phyloP scores from a whole-genome alignment of 768 basidiomycete genomes.

The Tulasnella sp. region DNA sequence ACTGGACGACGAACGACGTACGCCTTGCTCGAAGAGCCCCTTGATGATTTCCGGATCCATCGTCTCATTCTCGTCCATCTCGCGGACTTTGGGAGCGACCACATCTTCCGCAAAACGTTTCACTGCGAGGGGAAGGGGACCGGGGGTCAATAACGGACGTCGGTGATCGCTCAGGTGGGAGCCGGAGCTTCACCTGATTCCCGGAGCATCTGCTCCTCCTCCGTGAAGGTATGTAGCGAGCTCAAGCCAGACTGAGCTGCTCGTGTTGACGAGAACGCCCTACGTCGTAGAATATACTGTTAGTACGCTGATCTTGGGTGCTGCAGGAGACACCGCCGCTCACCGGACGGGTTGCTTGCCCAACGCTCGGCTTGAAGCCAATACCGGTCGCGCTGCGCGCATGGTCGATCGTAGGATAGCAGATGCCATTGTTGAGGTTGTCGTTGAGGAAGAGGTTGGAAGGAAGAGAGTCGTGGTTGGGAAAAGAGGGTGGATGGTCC shows the following conservation, averaged over 20 bases:
- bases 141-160: conserved; percentile 1
- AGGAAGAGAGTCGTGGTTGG: not conserved
- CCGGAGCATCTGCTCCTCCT: conserved; percentile 89
- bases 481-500: not conserved
- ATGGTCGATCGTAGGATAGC: conserved; percentile 1
- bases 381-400: not conserved
- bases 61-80: conserved; percentile 95
- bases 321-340: not conserved
- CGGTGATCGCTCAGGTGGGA: not conserved
- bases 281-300: not conserved
- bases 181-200: conserved; percentile 53
- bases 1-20: conserved; percentile 30
- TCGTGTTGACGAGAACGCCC: conserved; percentile 11
- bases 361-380: not conserved
- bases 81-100: conserved; percentile 79
- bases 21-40: conserved; percentile 90
- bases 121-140: conserved; percentile 34
- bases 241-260: conserved; percentile 2
- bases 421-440: not conserved
- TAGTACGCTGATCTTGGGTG: not conserved
- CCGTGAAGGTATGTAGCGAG: conserved; percentile 75
- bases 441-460: not conserved
- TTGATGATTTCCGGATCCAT: conserved; percentile 87
- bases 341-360: not conserved
- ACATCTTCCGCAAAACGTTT: conserved; percentile 81